Percentiles rank a stretch among this genome's conserved stretches.
Conservation (phyloP, 805 yeast genomes). For the Candida insectalens region DNA sequence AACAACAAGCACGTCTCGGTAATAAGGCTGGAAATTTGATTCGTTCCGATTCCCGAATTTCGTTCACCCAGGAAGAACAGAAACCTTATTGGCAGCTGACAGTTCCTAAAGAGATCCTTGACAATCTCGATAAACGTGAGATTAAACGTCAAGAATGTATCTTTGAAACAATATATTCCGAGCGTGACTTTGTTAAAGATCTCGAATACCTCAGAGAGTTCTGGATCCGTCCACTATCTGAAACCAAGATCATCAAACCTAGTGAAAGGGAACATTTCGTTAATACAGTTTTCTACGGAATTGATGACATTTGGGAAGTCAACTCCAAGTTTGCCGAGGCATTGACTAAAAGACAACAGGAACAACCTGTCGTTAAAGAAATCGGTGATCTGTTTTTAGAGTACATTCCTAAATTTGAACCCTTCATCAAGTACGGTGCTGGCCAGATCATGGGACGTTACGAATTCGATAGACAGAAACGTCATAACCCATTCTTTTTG, state of each 20-base stretch:
- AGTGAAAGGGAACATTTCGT: constrained; percentile 85
- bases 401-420: constrained; percentile 78
- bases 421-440: constrained; percentile 89
- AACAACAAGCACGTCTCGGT: constrained; percentile 89
- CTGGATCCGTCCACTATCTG: constrained; percentile 85
- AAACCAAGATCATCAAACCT: constrained; percentile 80
- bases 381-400: constrained; percentile 85
- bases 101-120: constrained; percentile 72
- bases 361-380: constrained; percentile 72
- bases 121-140: constrained; percentile 71
- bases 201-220: constrained; percentile 87
- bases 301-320: constrained; percentile 75
- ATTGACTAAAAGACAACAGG: constrained; percentile 75
- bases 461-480: constrained; percentile 89
- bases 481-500: constrained; percentile 85
- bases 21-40: constrained; percentile 78
- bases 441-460: constrained; percentile 92
- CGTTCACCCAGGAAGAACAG: constrained; percentile 67
- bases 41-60: constrained; percentile 61
- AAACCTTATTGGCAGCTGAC: constrained; percentile 91
- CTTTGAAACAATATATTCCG: constrained; percentile 88
- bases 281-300: constrained; percentile 84
- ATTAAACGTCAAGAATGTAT: constrained; percentile 92
- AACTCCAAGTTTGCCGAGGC: constrained; percentile 85
- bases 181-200: constrained; percentile 91